These are phyloP conservation scores for Umbilicus rupestris DNA, from an alignment of 164 flowering plant genomes.

Conservation along the genomic window DNA sequence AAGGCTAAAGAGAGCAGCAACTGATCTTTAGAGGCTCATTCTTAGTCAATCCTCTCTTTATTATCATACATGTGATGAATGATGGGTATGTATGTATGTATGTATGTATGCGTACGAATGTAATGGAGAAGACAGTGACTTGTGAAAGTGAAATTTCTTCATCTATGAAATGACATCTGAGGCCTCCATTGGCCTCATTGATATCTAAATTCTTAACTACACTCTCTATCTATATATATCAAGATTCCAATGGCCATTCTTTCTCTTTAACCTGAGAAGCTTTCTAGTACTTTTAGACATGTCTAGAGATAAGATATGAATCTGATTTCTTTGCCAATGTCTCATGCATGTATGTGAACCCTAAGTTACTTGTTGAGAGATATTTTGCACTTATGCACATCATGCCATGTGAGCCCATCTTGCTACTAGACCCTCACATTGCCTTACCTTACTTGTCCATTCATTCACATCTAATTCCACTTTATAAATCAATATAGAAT, in stretches of 20 bases:
- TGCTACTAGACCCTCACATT: slow-evolving; percentile 1
- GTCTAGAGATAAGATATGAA: slow-evolving; percentile 2
- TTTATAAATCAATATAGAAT: too few relatives aligned
- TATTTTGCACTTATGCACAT: not conserved
- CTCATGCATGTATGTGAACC: not conserved
- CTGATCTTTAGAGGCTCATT: not conserved
- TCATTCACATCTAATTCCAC: too few relatives aligned
- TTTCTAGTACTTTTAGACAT: not conserved
- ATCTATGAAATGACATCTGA: not conserved
- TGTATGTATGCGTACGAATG: not conserved
- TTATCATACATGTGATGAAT: slow-evolving; percentile 5
- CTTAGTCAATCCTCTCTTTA: slow-evolving; percentile 1
- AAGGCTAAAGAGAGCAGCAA: not conserved
- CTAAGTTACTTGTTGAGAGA: not conserved
- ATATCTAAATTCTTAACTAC: not conserved
- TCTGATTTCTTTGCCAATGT: not conserved
- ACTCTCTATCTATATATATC: not conserved
- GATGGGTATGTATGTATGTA: slow-evolving; percentile 7
- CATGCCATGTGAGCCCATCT: not conserved
- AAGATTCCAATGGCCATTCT: not conserved
- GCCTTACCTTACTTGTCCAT: not conserved
- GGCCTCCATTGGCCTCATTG: not conserved
- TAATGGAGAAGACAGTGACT: slow-evolving; percentile 7
- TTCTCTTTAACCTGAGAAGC: not conserved
- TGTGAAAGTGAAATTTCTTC: not conserved